Evolutionary conservation across 2,329 filamentous ascomycete genomes (phyloP), one percentile per base, ranked within the genome.

Genomic region (Trichoderma pleuroti): DNA sequence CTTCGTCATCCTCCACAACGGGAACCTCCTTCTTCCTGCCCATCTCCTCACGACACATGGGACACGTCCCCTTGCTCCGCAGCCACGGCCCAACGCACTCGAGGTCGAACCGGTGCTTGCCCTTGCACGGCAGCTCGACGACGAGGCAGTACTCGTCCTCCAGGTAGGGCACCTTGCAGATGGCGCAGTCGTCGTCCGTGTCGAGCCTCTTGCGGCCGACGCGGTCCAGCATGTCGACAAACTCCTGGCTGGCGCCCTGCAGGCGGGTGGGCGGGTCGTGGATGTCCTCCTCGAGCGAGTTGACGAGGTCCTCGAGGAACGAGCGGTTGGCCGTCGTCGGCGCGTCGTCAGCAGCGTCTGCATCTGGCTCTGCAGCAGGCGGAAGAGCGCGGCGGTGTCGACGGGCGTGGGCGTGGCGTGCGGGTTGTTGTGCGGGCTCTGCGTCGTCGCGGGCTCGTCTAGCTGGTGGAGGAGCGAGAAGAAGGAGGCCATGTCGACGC

Each of bases 81-180:
- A 91, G 77, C 89, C 89, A 91, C 8, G 89, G 89, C 4, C 85
- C 86, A 2, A 91, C 88, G 75, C 89, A 91, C 80, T 91, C 89
- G n/a, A 91, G 79, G 75, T 91, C 89, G 76, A 90, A 91, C 63
- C 80, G 81, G 78, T 91, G 89, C 52, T 78, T 81, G 36, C 82
- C 83, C 75, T 88, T 82, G 77, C 89, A 91, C 52, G 88, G 88
- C 76, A 91, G 82, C 81, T 89, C 85, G 32, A 91, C 89, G 14
- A 91, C 88, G 2, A 91, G 82, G 69, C 85, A 87, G 76, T 88
- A 90, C 74, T 82, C 80, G 75, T 91, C 89, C 75, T 91, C 87
- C 60, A 90, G 81, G 76, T 87, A 90, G 34, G 79, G 80, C 74
- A 90, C 86, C 71, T 87, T 88, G 80, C 89, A 91, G 77, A 91